Evolutionary conservation across 257 asterid species (phyloP).

Genomic region (Euphrasia confusa): DNA sequence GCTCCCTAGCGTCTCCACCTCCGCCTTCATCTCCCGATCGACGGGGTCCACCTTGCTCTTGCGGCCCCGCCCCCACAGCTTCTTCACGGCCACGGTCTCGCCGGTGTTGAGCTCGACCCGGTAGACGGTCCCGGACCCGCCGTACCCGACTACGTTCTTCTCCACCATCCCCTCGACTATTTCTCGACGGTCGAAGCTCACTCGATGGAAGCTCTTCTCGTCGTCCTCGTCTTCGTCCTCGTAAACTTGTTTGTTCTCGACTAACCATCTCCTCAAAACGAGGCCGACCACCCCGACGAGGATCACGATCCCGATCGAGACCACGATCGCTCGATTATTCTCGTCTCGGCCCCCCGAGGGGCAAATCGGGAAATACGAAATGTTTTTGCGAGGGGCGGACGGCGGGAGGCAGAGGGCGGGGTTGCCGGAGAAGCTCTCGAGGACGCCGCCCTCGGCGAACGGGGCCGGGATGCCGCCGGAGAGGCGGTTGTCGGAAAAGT

Average conservation of each 20-base stretch:
- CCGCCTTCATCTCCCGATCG: slow-evolving; percentile 70
- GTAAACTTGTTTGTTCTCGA: slow-evolving; percentile 28
- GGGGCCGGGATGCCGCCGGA: slow-evolving; percentile 70
- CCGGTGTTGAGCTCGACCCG: slow-evolving; percentile 60
- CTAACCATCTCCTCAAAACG: slow-evolving; percentile 51
- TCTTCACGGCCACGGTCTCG: slow-evolving; percentile 75
- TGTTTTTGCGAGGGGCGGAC: slow-evolving; percentile 5
- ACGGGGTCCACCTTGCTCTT: slow-evolving; percentile 21
- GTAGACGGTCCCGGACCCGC: slow-evolving; percentile 93
- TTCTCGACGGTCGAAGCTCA: slow-evolving; percentile 73
- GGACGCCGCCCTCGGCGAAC: slow-evolving; percentile 55
- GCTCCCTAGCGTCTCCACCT: slow-evolving; percentile 89
- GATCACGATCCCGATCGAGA: slow-evolving; percentile 42
- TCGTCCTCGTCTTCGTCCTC: slow-evolving; percentile 60
- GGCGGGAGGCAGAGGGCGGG: slow-evolving; percentile 58
- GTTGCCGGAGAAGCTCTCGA: slow-evolving; percentile 71
- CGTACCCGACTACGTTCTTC: slow-evolving; percentile 88
- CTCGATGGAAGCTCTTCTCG: slow-evolving; percentile 72
- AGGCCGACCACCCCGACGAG: slow-evolving; percentile 38
- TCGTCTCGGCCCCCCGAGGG: slow-evolving; percentile 25
- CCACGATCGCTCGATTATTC: slow-evolving; percentile 43
- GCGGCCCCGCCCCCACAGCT: slow-evolving; percentile 61
- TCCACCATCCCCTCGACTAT: slow-evolving; percentile 74
- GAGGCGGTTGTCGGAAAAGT: slow-evolving; percentile 70
- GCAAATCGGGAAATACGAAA: slow-evolving; percentile 39